Percentiles rank a stretch among this genome's conserved stretches.
These are phyloP conservation scores for Chamaecrista fasciculata DNA, from an alignment of 306 rosid species.

Conservation along the genomic window DNA sequence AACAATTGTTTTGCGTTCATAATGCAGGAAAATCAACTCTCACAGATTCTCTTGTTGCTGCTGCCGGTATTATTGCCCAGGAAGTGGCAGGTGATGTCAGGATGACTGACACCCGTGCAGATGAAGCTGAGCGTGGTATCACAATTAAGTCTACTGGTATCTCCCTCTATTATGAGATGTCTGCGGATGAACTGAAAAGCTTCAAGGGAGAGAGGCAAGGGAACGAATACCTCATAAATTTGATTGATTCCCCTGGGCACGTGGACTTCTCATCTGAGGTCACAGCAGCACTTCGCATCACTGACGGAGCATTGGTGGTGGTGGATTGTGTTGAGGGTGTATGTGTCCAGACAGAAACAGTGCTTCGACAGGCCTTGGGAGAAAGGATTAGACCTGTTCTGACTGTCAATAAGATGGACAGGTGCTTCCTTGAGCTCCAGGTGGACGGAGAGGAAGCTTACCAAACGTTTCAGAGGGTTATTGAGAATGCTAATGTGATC, in stretches of 20 bases:
- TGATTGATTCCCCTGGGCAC: conserved; percentile 90
- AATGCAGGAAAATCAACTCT: conserved; percentile 53
- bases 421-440: too few species aligned
- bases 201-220: conserved; percentile 72
- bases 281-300: conserved; percentile 92
- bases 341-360: conserved; percentile 94
- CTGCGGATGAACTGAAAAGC: too few species aligned
- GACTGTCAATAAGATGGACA: too few species aligned
- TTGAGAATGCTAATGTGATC: too few species aligned
- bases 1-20: too few species aligned
- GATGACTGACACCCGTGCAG: conserved; percentile 43
- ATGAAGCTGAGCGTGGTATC: conserved; percentile 75
- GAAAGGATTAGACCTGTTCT: conserved; percentile 89
- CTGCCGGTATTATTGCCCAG: conserved; percentile 72
- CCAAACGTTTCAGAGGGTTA: too few species aligned
- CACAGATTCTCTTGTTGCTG: conserved; percentile 72
- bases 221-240: conserved; percentile 91
- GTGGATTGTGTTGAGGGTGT: too few species aligned
- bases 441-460: too few species aligned
- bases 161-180: conserved; percentile 71
- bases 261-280: conserved; percentile 95
- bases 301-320: conserved; percentile 92
- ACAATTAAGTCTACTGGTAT: conserved; percentile 71
- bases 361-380: conserved; percentile 87
- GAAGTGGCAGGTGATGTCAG: conserved; percentile 55